phyloP scores from a whole-genome alignment of 805 yeast species.

The Nakazawaea ishiwadae region DNA sequence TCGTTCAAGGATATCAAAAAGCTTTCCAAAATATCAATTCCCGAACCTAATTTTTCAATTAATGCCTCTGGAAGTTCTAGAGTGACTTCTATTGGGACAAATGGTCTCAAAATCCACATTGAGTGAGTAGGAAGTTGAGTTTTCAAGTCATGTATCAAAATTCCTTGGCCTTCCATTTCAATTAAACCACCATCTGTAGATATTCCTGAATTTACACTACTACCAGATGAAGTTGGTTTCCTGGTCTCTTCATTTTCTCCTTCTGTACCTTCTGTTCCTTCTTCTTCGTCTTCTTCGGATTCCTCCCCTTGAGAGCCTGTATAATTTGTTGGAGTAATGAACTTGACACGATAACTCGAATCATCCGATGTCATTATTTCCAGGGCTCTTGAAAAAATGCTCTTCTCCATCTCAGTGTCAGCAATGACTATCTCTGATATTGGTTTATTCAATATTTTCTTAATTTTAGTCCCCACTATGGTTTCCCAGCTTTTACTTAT shows the following conservation, averaged over 20 bases:
- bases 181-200: constrained; percentile 57
- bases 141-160: constrained; percentile 61
- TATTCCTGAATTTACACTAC: constrained; percentile 27
- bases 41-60: constrained; percentile 80
- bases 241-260: constrained; percentile 17
- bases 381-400: constrained; percentile 66
- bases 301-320: constrained; percentile 17
- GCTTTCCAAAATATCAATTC: constrained; percentile 76
- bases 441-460: constrained; percentile 50
- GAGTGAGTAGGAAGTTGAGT: constrained; percentile 68
- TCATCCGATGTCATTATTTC: constrained; percentile 69
- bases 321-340: constrained; percentile 48
- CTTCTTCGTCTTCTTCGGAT: constrained; percentile 1
- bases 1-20: constrained; percentile 65
- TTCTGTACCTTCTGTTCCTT: constrained; percentile 5
- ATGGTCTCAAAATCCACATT: constrained; percentile 90
- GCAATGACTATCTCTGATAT: constrained; percentile 66
- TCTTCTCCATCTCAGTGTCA: constrained; percentile 50
- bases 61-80: constrained; percentile 67
- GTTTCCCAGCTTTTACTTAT: constrained; percentile 74
- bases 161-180: constrained; percentile 92
- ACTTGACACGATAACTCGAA: constrained; percentile 72
- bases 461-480: constrained; percentile 63
- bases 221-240: too few relatives aligned
- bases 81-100: constrained; percentile 55